These are phyloP conservation scores for Tetrahymena borealis DNA, from an alignment of 73 alveolate genomes.

Conservation along the genomic window DNA sequence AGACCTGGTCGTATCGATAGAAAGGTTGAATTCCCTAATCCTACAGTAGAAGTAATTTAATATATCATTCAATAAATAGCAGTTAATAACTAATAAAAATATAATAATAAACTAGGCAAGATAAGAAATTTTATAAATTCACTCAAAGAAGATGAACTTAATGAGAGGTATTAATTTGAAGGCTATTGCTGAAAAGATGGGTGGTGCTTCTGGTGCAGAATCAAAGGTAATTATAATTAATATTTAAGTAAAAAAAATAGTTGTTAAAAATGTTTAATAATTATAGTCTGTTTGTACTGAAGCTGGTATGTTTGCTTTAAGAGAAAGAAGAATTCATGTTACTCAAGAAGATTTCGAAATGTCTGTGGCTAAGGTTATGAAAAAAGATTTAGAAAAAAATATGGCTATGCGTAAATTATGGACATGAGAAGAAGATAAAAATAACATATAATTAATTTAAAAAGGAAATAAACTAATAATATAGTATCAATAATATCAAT, in stretches of 20 bases:
- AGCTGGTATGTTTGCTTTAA: conserved; percentile 99
- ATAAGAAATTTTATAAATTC: conserved; percentile 94
- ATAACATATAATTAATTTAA: not conserved
- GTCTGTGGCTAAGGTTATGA: conserved; percentile 99
- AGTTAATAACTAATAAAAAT: not conserved
- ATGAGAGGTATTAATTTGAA: conserved; percentile 92
- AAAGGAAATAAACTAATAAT: not conserved
- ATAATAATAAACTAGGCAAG: too few relatives aligned
- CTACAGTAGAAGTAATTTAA: conserved; percentile 75
- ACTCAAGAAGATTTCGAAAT: conserved; percentile 99
- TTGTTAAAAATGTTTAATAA: not conserved
- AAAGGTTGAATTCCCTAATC: conserved; percentile 99
- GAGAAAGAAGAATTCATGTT: conserved; percentile 99
- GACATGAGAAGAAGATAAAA: conserved; percentile 35
- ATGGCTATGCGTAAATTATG: conserved; percentile 82
- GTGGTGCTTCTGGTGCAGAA: conserved; percentile 99
- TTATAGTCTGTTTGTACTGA: conserved; percentile 70
- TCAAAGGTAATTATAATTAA: conserved; percentile 69
- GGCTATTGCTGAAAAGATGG: conserved; percentile 91
- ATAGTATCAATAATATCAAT: too few relatives aligned
- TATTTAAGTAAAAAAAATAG: not conserved
- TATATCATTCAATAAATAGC: not conserved
- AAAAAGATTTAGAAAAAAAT: conserved; percentile 97
- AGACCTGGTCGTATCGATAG: conserved; percentile 99
- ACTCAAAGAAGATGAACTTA: conserved; percentile 93